Conservation (phyloP, 768 basidiomycete species). For the Pulveroboletus sp. region DNA sequence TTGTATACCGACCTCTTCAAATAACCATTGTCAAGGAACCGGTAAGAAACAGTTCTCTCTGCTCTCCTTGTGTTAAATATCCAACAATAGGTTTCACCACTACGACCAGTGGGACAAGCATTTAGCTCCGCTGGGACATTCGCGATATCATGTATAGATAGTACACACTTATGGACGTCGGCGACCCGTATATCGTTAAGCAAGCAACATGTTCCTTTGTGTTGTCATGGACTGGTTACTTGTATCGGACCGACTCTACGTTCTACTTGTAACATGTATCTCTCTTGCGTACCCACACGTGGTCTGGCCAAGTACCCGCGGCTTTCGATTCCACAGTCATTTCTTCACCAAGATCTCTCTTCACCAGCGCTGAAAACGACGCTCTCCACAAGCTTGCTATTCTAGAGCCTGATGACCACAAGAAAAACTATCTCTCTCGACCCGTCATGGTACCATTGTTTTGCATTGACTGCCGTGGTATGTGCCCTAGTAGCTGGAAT, state of each 20-base stretch:
- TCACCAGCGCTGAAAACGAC: neutral
- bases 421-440: conserved; percentile 34
- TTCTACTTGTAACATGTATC: too few species aligned
- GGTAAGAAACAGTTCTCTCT: conserved; percentile 18
- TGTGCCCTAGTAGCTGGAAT: conserved; percentile 43
- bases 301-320: neutral
- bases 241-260: too few species aligned
- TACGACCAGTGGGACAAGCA: conserved; percentile 28
- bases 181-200: conserved; percentile 1
- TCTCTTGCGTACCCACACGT: neutral
- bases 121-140: conserved; percentile 11
- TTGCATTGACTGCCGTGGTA: conserved; percentile 35
- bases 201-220: neutral
- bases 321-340: neutral
- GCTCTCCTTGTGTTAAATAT: conserved; percentile 1
- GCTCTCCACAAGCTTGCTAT: neutral
- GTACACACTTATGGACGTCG: conserved; percentile 10
- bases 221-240: neutral
- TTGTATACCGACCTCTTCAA: conserved; percentile 74
- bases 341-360: neutral
- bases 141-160: neutral
- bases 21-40: conserved; percentile 59
- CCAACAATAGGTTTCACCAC: conserved; percentile 24
- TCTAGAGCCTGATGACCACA: conserved; percentile 18
- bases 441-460: conserved; percentile 49